phyloP scores from a whole-genome alignment of 2,329 filamentous ascomycete species.

The Orbilia brochopaga region DNA sequence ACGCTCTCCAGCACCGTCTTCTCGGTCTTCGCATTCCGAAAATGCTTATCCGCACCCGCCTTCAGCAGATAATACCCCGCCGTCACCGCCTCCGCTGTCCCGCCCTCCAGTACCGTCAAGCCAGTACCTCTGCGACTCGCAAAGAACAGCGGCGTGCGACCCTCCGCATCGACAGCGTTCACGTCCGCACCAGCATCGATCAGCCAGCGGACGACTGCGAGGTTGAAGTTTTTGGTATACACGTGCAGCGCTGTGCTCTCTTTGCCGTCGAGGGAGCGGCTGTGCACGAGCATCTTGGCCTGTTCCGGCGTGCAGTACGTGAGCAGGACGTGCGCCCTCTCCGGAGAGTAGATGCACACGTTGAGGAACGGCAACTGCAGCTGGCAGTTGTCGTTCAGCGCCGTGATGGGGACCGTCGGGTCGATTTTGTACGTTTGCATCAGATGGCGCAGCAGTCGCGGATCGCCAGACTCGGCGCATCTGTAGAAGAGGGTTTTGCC shows the following conservation, averaged over 20 bases:
- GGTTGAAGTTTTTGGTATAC: not conserved
- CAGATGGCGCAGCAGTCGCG: slow-evolving; percentile 3
- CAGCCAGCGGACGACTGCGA: slow-evolving; percentile 14
- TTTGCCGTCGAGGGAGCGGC: slow-evolving; percentile 18
- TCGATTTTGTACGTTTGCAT: slow-evolving; percentile 17
- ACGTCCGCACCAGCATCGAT: slow-evolving; percentile 37
- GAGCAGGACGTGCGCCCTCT: slow-evolving; percentile 1
- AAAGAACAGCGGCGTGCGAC: slow-evolving; percentile 32
- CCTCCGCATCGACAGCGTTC: slow-evolving; percentile 30
- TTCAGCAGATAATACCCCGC: slow-evolving; percentile 37
- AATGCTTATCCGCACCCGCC: slow-evolving; percentile 35
- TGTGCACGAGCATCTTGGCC: slow-evolving; percentile 2
- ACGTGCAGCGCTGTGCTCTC: slow-evolving; percentile 22
- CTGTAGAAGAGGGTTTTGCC: slow-evolving; percentile 12
- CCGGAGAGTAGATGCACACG: not conserved
- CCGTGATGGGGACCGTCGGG: slow-evolving; percentile 9
- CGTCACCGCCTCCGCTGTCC: slow-evolving; percentile 11
- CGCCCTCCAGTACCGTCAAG: slow-evolving; percentile 17
- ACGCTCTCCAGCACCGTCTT: slow-evolving; percentile 28
- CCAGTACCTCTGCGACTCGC: slow-evolving; percentile 19
- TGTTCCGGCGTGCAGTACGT: slow-evolving; percentile 12
- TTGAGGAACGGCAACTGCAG: slow-evolving; percentile 12
- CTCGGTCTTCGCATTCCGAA: slow-evolving; percentile 20
- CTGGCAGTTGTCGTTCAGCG: not conserved
- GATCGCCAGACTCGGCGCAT: not conserved